phyloP scores from a whole-genome alignment of 108 stramenopile genomes.

The Cyclotella baltica region DNA sequence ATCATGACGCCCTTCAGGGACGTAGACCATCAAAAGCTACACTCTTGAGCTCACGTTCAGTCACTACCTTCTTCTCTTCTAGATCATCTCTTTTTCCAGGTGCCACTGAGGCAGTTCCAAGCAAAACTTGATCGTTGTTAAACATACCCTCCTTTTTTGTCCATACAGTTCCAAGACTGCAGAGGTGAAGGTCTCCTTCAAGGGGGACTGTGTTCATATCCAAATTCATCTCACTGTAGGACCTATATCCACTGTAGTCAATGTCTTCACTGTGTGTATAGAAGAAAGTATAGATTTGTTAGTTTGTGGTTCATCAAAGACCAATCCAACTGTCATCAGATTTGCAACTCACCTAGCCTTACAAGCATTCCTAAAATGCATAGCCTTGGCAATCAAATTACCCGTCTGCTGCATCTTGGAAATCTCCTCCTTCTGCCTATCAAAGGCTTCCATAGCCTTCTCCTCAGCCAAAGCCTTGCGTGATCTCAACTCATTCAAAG shows the following conservation, averaged over 20 bases:
- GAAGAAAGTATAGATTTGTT: too few species aligned
- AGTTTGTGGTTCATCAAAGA: too few species aligned
- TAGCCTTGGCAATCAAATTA: slow-evolving; percentile 69
- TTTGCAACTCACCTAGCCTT: too few species aligned
- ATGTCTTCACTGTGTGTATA: slow-evolving; percentile 50
- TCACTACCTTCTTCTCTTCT: slow-evolving; percentile 24
- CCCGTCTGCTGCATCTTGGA: slow-evolving; percentile 58
- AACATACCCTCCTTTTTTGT: slow-evolving; percentile 52
- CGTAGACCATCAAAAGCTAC: slow-evolving; percentile 41
- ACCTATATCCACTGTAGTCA: slow-evolving; percentile 43
- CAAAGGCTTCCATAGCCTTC: slow-evolving; percentile 43
- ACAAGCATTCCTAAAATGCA: slow-evolving; percentile 67
- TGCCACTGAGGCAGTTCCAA: slow-evolving; percentile 36
- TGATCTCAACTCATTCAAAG: slow-evolving; percentile 46
- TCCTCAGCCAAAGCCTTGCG: slow-evolving; percentile 52
- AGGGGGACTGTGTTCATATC: slow-evolving; percentile 41
- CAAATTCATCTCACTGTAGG: slow-evolving; percentile 37
- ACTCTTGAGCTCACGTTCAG: slow-evolving; percentile 23
- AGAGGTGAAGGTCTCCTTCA: slow-evolving; percentile 33
- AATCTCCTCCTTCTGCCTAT: slow-evolving; percentile 57
- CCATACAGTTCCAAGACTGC: slow-evolving; percentile 56
- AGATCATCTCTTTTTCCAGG: slow-evolving; percentile 29
- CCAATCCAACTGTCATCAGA: too few species aligned
- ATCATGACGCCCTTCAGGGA: slow-evolving; percentile 4
- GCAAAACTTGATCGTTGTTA: slow-evolving; percentile 40